These are phyloP conservation scores for Dionaea muscipula DNA, from an alignment of 179 eudicot genomes.

Conservation along the genomic window DNA sequence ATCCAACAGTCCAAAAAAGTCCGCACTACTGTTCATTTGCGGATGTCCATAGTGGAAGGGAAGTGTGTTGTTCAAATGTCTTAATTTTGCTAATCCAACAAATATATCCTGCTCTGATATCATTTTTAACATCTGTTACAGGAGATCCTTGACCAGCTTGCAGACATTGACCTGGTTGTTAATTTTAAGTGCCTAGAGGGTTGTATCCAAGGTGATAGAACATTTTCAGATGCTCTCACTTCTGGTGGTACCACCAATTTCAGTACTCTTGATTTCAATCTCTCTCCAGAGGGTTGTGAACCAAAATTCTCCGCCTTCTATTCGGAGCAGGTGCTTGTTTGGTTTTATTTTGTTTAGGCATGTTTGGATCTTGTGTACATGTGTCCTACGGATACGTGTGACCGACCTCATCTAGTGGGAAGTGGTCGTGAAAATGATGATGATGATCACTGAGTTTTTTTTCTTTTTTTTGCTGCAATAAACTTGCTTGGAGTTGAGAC, in stretches of 20 bases:
- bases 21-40: too few relatives aligned
- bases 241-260: slow-evolving; percentile 6
- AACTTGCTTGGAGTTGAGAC: too few relatives aligned
- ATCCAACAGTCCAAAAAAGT: too few relatives aligned
- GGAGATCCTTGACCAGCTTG: slow-evolving; percentile 25
- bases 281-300: slow-evolving; percentile 11
- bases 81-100: too few relatives aligned
- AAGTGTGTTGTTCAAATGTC: too few relatives aligned
- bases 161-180: slow-evolving; percentile 25
- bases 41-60: too few relatives aligned
- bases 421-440: too few relatives aligned
- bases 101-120: neutral
- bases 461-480: too few relatives aligned
- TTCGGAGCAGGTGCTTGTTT: slow-evolving; percentile 22
- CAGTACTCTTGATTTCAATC: slow-evolving; percentile 8
- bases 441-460: too few relatives aligned
- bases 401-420: too few relatives aligned
- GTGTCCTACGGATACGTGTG: too few relatives aligned
- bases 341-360: neutral
- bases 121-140: slow-evolving; percentile 6
- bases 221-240: slow-evolving; percentile 12
- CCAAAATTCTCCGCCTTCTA: slow-evolving; percentile 16
- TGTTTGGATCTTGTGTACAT: neutral
- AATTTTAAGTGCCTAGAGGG: slow-evolving; percentile 23
- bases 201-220: slow-evolving; percentile 12